Percentiles rank a stretch among this genome's conserved stretches.
These are phyloP conservation scores for Annulohypoxylon stygium DNA, from an alignment of 495 filamentous ascomycete species.

Conservation along the genomic window DNA sequence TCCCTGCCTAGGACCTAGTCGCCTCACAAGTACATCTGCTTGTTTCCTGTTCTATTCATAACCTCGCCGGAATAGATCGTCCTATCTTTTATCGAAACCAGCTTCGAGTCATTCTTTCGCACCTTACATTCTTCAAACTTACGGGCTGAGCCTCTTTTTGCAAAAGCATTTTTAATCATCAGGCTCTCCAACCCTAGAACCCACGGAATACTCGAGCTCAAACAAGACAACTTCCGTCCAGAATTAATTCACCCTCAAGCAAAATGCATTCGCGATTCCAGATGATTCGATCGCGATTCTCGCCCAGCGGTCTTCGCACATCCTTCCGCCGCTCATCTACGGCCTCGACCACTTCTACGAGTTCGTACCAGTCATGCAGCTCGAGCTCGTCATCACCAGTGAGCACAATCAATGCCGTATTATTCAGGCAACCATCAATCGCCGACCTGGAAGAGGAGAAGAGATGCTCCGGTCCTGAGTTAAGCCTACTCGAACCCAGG, in stretches of 20 bases:
- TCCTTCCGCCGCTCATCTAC: constrained; percentile 64
- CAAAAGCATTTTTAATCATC: constrained; percentile 22
- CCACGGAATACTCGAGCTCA: constrained; percentile 10
- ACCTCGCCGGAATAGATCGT: constrained; percentile 54
- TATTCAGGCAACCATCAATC: constrained; percentile 62
- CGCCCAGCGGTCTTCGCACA: constrained; percentile 59
- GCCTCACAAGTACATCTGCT: constrained; percentile 32
- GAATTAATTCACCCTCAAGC: constrained; percentile 11
- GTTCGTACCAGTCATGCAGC: constrained; percentile 56
- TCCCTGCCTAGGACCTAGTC: constrained; percentile 36
- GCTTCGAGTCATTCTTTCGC: constrained; percentile 47
- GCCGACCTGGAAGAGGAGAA: constrained; percentile 63
- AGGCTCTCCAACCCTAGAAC: constrained; percentile 5
- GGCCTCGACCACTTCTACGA: constrained; percentile 56
- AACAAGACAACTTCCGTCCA: background rate
- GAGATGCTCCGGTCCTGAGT: constrained; percentile 58
- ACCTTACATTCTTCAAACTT: constrained; percentile 45
- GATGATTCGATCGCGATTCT: constrained; percentile 62
- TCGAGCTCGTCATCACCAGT: constrained; percentile 58
- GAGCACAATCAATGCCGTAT: constrained; percentile 65
- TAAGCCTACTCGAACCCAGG: constrained; percentile 66
- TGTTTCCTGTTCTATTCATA: constrained; percentile 44
- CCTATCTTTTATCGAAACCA: constrained; percentile 53
- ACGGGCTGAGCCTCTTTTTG: constrained; percentile 56
- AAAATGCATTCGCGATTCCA: constrained; percentile 66